A percentile compares a stretch with the other conserved stretches of the same genome.
phyloP scores from a whole-genome alignment of 495 filamentous ascomycete genomes.

The Trichoderma gamsii region DNA sequence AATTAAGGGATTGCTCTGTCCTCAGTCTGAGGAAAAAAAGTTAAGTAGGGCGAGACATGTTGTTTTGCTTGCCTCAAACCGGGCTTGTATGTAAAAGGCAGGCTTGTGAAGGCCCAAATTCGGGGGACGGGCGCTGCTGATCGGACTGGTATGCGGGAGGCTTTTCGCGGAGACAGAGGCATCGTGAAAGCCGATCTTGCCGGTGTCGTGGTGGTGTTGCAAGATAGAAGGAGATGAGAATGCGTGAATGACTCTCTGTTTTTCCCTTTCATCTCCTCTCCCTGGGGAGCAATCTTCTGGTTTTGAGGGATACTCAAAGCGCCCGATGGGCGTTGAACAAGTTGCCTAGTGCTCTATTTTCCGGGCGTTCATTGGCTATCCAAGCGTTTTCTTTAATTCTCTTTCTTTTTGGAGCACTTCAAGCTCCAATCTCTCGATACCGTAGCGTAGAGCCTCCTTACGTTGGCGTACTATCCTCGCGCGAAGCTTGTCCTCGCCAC shows the following conservation, averaged over 20 bases:
- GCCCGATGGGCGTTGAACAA: slow-evolving; percentile 17
- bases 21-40: background rate
- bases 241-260: background rate
- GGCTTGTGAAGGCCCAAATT: background rate
- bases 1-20: background rate
- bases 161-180: background rate
- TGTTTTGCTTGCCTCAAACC: background rate
- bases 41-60: background rate
- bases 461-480: slow-evolving; percentile 35
- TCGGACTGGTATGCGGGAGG: background rate
- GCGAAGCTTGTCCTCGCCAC: slow-evolving; percentile 31
- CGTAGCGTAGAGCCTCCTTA: slow-evolving; percentile 42
- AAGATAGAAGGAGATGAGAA: background rate
- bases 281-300: background rate
- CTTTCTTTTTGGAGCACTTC: slow-evolving; percentile 47
- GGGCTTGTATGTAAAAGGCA: background rate
- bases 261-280: background rate
- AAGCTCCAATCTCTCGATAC: slow-evolving; percentile 44
- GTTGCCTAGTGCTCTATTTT: background rate
- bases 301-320: background rate
- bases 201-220: background rate
- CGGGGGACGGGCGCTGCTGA: background rate
- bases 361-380: slow-evolving; percentile 18
- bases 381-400: slow-evolving; percentile 40
- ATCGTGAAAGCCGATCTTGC: slow-evolving; percentile 11